phyloP scores from a whole-genome alignment of 345 rosid genomes.

The Sonneratia caseolaris region DNA sequence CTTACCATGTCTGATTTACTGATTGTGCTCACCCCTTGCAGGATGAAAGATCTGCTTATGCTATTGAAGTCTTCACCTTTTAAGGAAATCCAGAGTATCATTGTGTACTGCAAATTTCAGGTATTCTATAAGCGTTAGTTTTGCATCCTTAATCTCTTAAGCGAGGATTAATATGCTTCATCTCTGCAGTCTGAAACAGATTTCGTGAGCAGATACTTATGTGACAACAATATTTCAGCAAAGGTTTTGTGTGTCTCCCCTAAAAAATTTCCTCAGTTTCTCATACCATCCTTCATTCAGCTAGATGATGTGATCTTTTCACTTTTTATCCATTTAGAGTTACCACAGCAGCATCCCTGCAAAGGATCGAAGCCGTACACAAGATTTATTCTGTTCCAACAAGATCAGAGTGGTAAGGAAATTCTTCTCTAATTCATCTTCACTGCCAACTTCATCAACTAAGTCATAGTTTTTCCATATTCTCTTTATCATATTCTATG shows the following conservation, averaged over 20 bases:
- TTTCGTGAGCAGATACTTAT: constrained; percentile 63
- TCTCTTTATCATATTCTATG: neutral
- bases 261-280: neutral
- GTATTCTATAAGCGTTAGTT: constrained; percentile 17
- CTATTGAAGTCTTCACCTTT: constrained; percentile 63
- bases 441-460: neutral
- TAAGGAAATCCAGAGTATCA: constrained; percentile 60
- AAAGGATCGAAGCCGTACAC: constrained; percentile 65
- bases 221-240: constrained; percentile 64
- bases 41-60: constrained; percentile 74
- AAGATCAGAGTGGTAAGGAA: constrained; percentile 79
- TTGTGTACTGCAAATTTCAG: constrained; percentile 96
- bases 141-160: neutral
- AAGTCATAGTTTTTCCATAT: neutral
- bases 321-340: constrained; percentile 39
- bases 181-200: constrained; percentile 77
- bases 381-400: constrained; percentile 82
- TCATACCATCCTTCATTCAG: constrained; percentile 1
- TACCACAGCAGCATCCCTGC: constrained; percentile 81
- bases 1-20: neutral
- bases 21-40: constrained; percentile 19
- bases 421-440: constrained; percentile 2
- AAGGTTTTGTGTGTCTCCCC: constrained; percentile 40
- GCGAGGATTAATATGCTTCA: constrained; percentile 1
- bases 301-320: constrained; percentile 15